Evolutionary conservation across 1,284 basidiomycete genomes (phyloP).

Genomic region (Porogramme epimiltina): DNA sequence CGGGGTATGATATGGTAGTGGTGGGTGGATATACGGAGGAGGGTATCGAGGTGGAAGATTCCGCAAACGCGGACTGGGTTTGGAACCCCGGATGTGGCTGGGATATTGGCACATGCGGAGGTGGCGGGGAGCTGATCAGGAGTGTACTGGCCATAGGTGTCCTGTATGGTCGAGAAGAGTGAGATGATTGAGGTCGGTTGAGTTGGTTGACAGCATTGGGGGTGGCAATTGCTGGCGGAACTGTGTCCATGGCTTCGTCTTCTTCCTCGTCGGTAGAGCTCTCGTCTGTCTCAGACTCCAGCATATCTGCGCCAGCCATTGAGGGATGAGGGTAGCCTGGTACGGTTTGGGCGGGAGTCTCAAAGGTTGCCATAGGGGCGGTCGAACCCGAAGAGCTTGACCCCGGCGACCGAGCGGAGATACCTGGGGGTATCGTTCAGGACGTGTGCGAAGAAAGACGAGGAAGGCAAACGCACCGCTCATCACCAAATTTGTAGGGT

Average conservation of each 20-base stretch:
- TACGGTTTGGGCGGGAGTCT: too few relatives aligned
- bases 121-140: slow-evolving; percentile 57
- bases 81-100: slow-evolving; percentile 76
- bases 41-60: slow-evolving; percentile 41
- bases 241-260: slow-evolving; percentile 43
- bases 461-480: slow-evolving; percentile 52
- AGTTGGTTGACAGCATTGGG: slow-evolving; percentile 38
- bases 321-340: slow-evolving; percentile 32
- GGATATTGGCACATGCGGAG: slow-evolving; percentile 39
- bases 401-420: slow-evolving; percentile 47
- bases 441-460: background rate
- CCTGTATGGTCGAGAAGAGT: slow-evolving; percentile 73
- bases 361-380: too few relatives aligned
- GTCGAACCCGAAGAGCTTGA: slow-evolving; percentile 67
- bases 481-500: slow-evolving; percentile 68
- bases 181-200: slow-evolving; percentile 67
- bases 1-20: slow-evolving; percentile 38
- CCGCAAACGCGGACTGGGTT: slow-evolving; percentile 72
- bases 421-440: slow-evolving; percentile 39
- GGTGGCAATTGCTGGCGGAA: slow-evolving; percentile 34
- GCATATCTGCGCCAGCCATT: too few relatives aligned
- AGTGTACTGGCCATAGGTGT: slow-evolving; percentile 72
- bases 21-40: slow-evolving; percentile 36
- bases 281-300: slow-evolving; percentile 32
- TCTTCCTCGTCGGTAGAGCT: slow-evolving; percentile 45